Conservation (phyloP, 2,329 filamentous ascomycete species). For the Ascochyta koolunga region DNA sequence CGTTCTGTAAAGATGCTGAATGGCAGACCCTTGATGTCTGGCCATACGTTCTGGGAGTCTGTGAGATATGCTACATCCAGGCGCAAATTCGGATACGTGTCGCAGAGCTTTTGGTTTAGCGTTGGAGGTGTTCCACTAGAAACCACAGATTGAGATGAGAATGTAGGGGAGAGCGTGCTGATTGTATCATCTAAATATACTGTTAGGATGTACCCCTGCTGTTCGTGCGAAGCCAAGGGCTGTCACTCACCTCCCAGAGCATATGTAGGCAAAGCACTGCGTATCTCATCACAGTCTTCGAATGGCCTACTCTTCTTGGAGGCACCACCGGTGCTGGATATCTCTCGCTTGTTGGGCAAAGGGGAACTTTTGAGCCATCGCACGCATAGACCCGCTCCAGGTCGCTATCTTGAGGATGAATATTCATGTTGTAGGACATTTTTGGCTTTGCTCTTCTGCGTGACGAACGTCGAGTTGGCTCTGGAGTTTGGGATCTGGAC, state of each 20-base stretch:
- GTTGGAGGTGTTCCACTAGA: neutral
- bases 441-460: conserved; percentile 25
- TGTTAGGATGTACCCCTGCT: neutral
- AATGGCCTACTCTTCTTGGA: no score
- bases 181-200: neutral
- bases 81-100: neutral
- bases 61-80: neutral
- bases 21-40: conserved; percentile 10
- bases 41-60: conserved; percentile 11
- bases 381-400: conserved; percentile 13
- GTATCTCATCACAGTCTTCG: neutral
- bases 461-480: conserved; percentile 31
- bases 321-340: no score
- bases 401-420: conserved; percentile 40
- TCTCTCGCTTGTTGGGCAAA: conserved; percentile 1
- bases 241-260: neutral
- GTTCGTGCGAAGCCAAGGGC: neutral
- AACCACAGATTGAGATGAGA: neutral
- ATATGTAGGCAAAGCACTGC: neutral
- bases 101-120: neutral
- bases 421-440: conserved; percentile 32
- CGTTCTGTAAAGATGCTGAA: conserved; percentile 26
- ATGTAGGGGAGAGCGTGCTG: neutral
- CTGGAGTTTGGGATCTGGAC: neutral
- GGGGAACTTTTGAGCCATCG: conserved; percentile 7